phyloP scores from a whole-genome alignment of 2,329 filamentous ascomycete genomes.

The Aulographum hederae region DNA sequence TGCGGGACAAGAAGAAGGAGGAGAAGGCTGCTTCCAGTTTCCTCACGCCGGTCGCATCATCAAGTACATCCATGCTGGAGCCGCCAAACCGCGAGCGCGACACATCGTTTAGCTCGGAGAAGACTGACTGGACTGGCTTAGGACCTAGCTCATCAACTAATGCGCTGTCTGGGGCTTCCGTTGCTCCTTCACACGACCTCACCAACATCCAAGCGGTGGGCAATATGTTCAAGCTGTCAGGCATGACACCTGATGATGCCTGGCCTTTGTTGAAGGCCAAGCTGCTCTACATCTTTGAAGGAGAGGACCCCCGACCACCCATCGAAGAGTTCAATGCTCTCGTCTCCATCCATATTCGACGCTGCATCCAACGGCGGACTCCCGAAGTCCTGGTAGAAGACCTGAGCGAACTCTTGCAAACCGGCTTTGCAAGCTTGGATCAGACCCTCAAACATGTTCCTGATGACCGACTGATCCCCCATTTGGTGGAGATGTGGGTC shows the following conservation, averaged over 20 bases:
- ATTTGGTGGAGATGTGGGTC: constrained; percentile 85
- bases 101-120: constrained; percentile 19
- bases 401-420: constrained; percentile 53
- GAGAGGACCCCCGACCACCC: constrained; percentile 60
- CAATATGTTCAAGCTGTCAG: constrained; percentile 26
- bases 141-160: constrained; percentile 8
- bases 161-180: constrained; percentile 8
- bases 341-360: constrained; percentile 61
- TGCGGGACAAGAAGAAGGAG: constrained; percentile 54
- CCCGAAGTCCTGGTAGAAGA: constrained; percentile 60
- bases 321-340: constrained; percentile 71
- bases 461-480: constrained; percentile 76
- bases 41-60: constrained; percentile 11
- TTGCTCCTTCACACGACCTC: constrained; percentile 8
- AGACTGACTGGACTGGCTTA: constrained; percentile 17
- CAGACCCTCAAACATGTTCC: constrained; percentile 61
- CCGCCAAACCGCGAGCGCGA: constrained; percentile 15
- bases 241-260: constrained; percentile 48
- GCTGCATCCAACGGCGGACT: constrained; percentile 55
- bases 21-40: constrained; percentile 23
- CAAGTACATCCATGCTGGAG: constrained; percentile 11
- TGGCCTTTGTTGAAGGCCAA: constrained; percentile 68
- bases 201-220: constrained; percentile 18
- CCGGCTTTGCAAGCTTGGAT: constrained; percentile 73
- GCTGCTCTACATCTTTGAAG: constrained; percentile 61